Conservation (phyloP, 2,329 filamentous ascomycete genomes). For the Epichloe gansuensis region DNA sequence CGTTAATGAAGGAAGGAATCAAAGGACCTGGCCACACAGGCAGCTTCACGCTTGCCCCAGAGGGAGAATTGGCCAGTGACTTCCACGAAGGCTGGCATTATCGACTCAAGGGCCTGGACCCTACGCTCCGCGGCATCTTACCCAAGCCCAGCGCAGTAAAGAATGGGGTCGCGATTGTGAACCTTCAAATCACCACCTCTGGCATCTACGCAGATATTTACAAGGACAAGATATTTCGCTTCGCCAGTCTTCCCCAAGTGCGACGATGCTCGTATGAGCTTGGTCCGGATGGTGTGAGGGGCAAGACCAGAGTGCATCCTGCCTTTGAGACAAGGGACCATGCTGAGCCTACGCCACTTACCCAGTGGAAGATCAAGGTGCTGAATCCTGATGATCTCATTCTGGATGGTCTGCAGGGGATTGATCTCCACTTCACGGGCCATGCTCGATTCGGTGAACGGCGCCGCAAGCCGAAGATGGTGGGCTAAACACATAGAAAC, state of each 20-base stretch:
- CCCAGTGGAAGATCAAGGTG: background rate
- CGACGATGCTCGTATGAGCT: background rate
- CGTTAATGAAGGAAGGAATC: background rate
- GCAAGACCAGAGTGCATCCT: background rate
- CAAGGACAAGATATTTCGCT: background rate
- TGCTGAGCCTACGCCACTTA: background rate
- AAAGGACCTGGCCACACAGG: background rate
- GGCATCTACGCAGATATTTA: background rate
- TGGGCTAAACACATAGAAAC: background rate
- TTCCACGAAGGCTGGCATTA: background rate
- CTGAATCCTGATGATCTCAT: background rate
- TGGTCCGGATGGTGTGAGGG: background rate
- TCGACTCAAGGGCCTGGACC: background rate
- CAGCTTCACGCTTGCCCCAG: background rate
- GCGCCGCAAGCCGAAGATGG: background rate
- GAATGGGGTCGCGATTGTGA: background rate
- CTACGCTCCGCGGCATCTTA: background rate
- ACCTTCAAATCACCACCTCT: background rate
- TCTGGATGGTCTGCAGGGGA: background rate
- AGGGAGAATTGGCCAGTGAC: background rate
- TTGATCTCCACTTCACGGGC: background rate
- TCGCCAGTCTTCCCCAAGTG: background rate
- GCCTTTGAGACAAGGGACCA: background rate
- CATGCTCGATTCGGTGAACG: background rate
- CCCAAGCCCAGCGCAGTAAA: background rate